Conservation (phyloP, 345 rosid genomes). For the Aegle marmelos region DNA sequence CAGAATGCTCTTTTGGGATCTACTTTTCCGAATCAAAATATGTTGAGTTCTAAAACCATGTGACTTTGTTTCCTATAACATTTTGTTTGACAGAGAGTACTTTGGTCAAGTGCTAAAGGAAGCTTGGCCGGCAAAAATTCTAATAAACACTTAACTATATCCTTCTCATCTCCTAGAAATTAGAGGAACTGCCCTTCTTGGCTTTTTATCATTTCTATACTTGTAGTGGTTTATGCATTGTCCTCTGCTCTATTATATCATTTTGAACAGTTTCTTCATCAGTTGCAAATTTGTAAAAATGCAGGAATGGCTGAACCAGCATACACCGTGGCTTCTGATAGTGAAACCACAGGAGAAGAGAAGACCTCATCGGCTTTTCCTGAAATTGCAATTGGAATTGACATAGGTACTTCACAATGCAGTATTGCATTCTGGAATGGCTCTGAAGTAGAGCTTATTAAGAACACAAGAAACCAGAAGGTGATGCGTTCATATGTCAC, state of each 20-base stretch:
- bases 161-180: not conserved
- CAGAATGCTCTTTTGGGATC: not conserved
- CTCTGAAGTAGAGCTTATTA: constrained; percentile 71
- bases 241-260: not conserved
- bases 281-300: not conserved
- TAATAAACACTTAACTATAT: not conserved
- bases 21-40: not conserved
- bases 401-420: constrained; percentile 87
- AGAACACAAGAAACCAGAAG: constrained; percentile 72
- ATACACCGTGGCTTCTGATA: constrained; percentile 85
- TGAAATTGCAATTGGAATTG: constrained; percentile 80
- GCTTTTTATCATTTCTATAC: not conserved
- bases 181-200: not conserved
- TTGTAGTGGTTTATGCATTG: not conserved
- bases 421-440: constrained; percentile 87
- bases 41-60: not conserved
- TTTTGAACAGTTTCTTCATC: constrained; percentile 5
- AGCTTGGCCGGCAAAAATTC: not conserved
- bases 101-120: not conserved
- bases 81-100: not conserved
- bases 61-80: not conserved
- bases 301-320: constrained; percentile 74
- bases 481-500: constrained; percentile 72
- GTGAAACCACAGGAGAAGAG: constrained; percentile 75
- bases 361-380: constrained; percentile 59